Percentiles rank a stretch among this genome's conserved stretches.
Evolutionary conservation across 176 grass and related monocot genomes (phyloP).

Genomic region (Ananas comosus): DNA sequence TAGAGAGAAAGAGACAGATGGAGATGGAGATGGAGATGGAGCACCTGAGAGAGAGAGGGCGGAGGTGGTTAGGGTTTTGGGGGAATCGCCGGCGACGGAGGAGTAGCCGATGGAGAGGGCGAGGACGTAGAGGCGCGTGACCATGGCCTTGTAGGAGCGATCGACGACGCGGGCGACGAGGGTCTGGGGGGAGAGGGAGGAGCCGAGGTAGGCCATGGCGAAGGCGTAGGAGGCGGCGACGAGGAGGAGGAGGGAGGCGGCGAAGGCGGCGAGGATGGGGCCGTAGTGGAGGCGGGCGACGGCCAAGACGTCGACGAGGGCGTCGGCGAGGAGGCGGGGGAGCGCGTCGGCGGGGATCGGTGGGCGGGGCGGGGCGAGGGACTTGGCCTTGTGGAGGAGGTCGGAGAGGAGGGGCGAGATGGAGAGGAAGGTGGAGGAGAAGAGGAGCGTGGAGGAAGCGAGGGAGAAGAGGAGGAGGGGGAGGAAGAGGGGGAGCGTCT

Average conservation of each 20-base stretch:
- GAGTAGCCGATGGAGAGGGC: slow-evolving; percentile 19
- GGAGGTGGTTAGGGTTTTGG: not conserved
- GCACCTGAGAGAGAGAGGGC: not conserved
- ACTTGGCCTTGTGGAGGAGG: not conserved
- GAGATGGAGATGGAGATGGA: no score
- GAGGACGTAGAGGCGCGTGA: slow-evolving; percentile 27
- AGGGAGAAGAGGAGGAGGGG: slow-evolving; percentile 27
- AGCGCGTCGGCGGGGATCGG: not conserved
- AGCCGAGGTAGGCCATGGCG: slow-evolving; percentile 18
- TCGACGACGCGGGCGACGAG: slow-evolving; percentile 24
- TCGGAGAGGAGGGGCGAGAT: slow-evolving; percentile 20
- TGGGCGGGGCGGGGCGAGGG: not conserved
- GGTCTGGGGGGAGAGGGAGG: slow-evolving; percentile 12
- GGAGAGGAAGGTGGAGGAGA: slow-evolving; percentile 24
- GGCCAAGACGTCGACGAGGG: slow-evolving; percentile 13
- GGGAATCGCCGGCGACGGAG: not conserved
- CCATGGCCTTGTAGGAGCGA: slow-evolving; percentile 31
- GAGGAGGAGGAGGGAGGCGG: slow-evolving; percentile 20
- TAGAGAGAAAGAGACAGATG: no score
- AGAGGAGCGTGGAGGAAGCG: slow-evolving; percentile 24
- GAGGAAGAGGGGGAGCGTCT: slow-evolving; percentile 19
- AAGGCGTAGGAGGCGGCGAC: slow-evolving; percentile 26
- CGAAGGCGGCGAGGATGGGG: slow-evolving; percentile 5
- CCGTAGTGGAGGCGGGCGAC: slow-evolving; percentile 3
- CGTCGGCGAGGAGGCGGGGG: not conserved